Conservation (phyloP, 2,329 filamentous ascomycete species). For the Trichoderma sp. region DNA sequence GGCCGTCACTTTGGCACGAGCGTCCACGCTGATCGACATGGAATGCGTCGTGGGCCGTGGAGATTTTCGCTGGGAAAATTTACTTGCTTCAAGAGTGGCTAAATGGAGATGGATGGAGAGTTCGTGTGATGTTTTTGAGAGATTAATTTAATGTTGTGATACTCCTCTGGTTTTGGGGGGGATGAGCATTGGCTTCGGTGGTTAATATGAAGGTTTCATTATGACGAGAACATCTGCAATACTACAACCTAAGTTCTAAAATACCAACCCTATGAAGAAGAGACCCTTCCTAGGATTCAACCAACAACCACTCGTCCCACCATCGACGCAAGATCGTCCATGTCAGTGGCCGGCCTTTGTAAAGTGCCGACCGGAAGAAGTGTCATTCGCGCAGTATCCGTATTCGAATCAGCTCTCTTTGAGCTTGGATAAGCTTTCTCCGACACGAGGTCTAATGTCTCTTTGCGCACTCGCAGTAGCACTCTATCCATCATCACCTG, state of each 20-base stretch:
- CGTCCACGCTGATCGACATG: slow-evolving; percentile 45
- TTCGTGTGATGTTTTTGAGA: neutral
- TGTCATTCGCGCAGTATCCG: neutral
- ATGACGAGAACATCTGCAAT: neutral
- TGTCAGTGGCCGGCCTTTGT: neutral
- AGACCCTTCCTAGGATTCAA: neutral
- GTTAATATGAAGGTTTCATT: neutral
- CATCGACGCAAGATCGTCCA: neutral
- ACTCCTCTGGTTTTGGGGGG: neutral
- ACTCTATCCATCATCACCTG: neutral
- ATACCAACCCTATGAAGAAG: neutral
- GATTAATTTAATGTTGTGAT: neutral
- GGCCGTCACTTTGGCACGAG: slow-evolving; percentile 51
- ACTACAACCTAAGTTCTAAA: neutral
- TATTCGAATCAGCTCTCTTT: neutral
- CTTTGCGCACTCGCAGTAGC: neutral
- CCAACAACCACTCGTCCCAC: neutral
- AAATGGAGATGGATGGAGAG: neutral
- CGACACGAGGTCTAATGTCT: neutral
- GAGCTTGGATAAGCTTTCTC: neutral
- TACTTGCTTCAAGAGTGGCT: slow-evolving; percentile 47
- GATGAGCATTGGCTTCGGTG: neutral
- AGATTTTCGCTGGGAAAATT: slow-evolving; percentile 50
- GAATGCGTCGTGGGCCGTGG: slow-evolving; percentile 50
- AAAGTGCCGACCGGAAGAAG: neutral